phyloP scores from a whole-genome alignment of 768 basidiomycete species.

The Gyrodon lividus region DNA sequence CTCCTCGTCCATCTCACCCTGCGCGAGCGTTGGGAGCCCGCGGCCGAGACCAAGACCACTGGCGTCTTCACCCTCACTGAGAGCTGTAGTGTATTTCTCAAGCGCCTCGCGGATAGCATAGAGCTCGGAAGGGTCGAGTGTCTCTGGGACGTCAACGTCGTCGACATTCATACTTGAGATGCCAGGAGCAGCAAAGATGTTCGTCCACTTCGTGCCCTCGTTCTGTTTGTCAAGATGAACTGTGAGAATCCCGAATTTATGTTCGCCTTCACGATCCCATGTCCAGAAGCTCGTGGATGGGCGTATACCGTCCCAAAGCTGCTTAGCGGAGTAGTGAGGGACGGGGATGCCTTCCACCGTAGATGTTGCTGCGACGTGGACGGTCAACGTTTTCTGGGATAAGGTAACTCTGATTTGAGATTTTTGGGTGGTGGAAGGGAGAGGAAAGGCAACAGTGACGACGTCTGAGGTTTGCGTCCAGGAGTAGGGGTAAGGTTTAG shows the following conservation, averaged over 20 bases:
- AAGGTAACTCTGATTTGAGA: conserved; percentile 67
- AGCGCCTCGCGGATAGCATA: conserved; percentile 75
- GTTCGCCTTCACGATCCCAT: conserved; percentile 77
- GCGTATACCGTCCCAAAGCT: conserved; percentile 79
- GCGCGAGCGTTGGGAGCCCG: conserved; percentile 75
- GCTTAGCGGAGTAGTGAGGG: conserved; percentile 60
- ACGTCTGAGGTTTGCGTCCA: conserved; percentile 90
- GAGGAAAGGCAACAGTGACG: conserved; percentile 78
- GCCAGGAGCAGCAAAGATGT: conserved; percentile 67
- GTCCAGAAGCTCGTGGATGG: conserved; percentile 88
- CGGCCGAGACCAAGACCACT: conserved; percentile 63
- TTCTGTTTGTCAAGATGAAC: conserved; percentile 86
- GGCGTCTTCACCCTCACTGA: conserved; percentile 56
- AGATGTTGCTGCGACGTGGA: conserved; percentile 51
- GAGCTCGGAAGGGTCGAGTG: conserved; percentile 82
- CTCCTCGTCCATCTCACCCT: conserved; percentile 91
- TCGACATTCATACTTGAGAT: conserved; percentile 33
- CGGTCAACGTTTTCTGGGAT: conserved; percentile 59
- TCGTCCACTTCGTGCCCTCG: conserved; percentile 82
- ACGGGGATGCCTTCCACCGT: conserved; percentile 34
- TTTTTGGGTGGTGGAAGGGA: conserved; percentile 69
- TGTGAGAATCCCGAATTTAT: conserved; percentile 67
- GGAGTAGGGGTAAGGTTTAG: conserved; percentile 77
- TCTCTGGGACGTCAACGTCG: conserved; percentile 79
- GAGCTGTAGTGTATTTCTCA: conserved; percentile 78